Percentiles rank a stretch among this genome's conserved stretches.
Evolutionary conservation across 495 filamentous ascomycete species (phyloP).

Genomic region (Penicillium daleae): DNA sequence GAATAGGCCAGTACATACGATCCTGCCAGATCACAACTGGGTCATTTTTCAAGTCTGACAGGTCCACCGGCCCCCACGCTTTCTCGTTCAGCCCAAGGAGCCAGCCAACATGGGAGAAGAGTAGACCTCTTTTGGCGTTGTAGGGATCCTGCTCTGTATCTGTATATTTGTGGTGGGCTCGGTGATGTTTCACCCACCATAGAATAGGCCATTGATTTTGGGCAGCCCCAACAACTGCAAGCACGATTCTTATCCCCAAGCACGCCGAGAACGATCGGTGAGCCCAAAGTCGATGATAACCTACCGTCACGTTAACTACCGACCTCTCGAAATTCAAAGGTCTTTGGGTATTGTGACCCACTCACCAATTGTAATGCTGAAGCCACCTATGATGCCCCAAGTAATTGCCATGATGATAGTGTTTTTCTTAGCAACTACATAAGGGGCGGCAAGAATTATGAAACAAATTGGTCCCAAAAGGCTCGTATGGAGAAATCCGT

Average conservation of each 20-base stretch:
- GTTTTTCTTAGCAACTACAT: not conserved
- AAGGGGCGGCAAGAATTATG: not conserved
- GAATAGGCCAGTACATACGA: constrained; percentile 22
- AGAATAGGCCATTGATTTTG: constrained; percentile 24
- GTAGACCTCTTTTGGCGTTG: constrained; percentile 18
- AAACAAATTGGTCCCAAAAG: constrained; percentile 1
- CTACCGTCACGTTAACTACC: constrained; percentile 11
- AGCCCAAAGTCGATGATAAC: constrained; percentile 38
- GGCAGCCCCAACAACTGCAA: constrained; percentile 25
- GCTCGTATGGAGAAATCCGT: not conserved
- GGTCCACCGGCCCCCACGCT: constrained; percentile 20
- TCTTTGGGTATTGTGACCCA: not conserved
- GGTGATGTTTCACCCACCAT: constrained; percentile 28
- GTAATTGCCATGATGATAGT: not conserved
- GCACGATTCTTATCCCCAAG: constrained; percentile 12
- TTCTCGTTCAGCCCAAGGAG: constrained; percentile 16
- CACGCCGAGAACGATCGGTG: constrained; percentile 27
- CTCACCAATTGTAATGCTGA: constrained; percentile 8
- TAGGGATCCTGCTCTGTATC: constrained; percentile 33
- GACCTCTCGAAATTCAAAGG: not conserved
- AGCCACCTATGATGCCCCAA: constrained; percentile 3
- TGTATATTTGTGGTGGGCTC: constrained; percentile 31
- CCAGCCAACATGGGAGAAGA: constrained; percentile 32
- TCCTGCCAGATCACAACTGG: constrained; percentile 34
- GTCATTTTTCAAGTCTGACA: constrained; percentile 35